Evolutionary conservation across 371 early-diverging fungal genomes (phyloP).

Genomic region (Gilbertella persicaria): DNA sequence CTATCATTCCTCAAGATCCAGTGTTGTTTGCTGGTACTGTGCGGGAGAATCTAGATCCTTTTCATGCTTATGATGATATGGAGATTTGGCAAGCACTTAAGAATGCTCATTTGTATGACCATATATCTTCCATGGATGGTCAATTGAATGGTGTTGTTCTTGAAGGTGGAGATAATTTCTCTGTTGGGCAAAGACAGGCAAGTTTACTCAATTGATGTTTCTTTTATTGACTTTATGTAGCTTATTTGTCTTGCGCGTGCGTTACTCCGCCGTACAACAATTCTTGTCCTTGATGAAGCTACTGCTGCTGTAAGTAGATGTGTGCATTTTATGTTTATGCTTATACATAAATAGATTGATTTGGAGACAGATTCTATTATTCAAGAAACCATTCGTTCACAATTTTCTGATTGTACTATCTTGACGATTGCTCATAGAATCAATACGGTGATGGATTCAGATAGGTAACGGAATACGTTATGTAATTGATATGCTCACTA

Average conservation of each 20-base stretch:
- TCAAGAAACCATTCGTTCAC: constrained; percentile 83
- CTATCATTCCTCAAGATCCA: constrained; percentile 97
- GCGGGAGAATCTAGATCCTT: constrained; percentile 77
- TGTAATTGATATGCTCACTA: not conserved
- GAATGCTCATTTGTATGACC: constrained; percentile 65
- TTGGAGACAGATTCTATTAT: constrained; percentile 78
- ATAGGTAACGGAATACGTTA: constrained; percentile 18
- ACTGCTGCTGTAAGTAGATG: constrained; percentile 70
- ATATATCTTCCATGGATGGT: constrained; percentile 59
- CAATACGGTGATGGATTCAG: constrained; percentile 86
- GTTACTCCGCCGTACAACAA: constrained; percentile 66
- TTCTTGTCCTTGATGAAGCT: constrained; percentile 91
- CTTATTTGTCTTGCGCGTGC: constrained; percentile 85
- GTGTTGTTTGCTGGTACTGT: constrained; percentile 83
- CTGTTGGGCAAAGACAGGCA: constrained; percentile 79
- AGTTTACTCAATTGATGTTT: not conserved
- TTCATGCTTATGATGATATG: constrained; percentile 64
- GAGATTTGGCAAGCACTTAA: constrained; percentile 87
- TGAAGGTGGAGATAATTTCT: constrained; percentile 82
- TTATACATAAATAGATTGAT: no score
- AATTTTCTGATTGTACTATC: constrained; percentile 84
- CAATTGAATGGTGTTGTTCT: constrained; percentile 67
- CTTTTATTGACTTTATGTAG: not conserved
- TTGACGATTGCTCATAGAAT: constrained; percentile 92
- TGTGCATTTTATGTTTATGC: no score